phyloP scores from a whole-genome alignment of 345 rosid species.

The Syzygium aromaticum region DNA sequence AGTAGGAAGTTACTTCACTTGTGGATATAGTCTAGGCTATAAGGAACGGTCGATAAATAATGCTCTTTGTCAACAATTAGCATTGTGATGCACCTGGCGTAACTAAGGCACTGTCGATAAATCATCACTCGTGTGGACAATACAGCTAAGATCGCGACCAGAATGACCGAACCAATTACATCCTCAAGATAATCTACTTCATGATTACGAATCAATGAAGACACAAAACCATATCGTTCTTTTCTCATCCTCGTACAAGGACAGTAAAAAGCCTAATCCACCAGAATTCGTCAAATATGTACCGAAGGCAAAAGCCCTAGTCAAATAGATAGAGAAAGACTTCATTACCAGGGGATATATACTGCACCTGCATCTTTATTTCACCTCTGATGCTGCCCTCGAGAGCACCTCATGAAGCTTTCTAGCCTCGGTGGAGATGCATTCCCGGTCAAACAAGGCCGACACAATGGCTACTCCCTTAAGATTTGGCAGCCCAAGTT shows the following conservation, averaged over 20 bases:
- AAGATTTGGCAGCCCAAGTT: constrained; percentile 36
- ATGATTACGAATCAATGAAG: not conserved
- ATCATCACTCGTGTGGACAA: not conserved
- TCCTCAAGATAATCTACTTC: too few relatives aligned
- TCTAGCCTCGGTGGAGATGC: constrained; percentile 32
- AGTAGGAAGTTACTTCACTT: not conserved
- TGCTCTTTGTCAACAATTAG: not conserved
- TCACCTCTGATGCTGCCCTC: constrained; percentile 8
- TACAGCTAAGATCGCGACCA: not conserved
- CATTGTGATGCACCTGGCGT: not conserved
- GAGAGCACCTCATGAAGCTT: constrained; percentile 39
- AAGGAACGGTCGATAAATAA: not conserved
- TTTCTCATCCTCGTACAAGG: not conserved
- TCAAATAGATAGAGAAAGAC: not conserved
- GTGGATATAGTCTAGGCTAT: not conserved
- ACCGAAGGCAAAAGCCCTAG: not conserved
- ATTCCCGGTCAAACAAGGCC: constrained; percentile 65
- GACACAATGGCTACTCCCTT: constrained; percentile 87
- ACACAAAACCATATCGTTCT: not conserved
- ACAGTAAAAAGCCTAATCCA: not conserved
- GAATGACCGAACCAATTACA: not conserved
- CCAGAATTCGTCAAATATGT: not conserved
- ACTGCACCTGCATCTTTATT: not conserved
- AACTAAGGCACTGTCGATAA: too few relatives aligned
- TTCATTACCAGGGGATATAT: not conserved